Base-by-base conservation (phyloP, 1,284 basidiomycete species). In the Xerocomus nothofagi region DNA sequence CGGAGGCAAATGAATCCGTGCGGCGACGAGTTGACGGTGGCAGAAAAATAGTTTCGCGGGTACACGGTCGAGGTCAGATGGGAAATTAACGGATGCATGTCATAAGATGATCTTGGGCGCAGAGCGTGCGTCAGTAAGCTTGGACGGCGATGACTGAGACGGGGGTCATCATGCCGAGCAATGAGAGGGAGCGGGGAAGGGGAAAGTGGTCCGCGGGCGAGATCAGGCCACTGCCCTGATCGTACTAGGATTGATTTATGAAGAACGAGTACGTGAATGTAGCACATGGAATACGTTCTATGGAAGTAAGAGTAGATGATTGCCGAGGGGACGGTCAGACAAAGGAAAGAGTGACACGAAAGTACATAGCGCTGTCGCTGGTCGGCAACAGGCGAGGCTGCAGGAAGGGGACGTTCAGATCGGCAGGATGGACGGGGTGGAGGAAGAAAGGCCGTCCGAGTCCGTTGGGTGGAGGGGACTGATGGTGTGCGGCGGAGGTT, bases 401-500 rank as follows among this genome's bases (percentile, higher is more conserved):
- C 2, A 9, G 10, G 9, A 23, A 1, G 21, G 36, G n/a, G 10
- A 17, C 9, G 9, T 32, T 17, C 4, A 36, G 8, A 9, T 9
- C 10, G 26, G 26, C 7, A 12, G 12, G 10, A 15, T 7, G 21
- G 30, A 9, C 6, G 41, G 33, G 14, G 10, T 6, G 17, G 39
- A 26, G 3, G 18, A 4, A 20, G 39, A 15, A 8, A 10, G 24
- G 26, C 17, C 6, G 17, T 27, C 17, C n/a, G n/a, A n/a, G n/a
- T n/a, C 8, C 6, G 17, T 14, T 45, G 40, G 50, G 38, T 49
- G 45, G 32, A 43, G 34, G 48, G 47, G 31, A 44, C 38, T 44
- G 39, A 41, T 34, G 3, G 33, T 18, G 18, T 11, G 20, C 44
- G 49, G 67, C 63, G 63, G 63, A 65, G 66, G 59, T 69, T 69